Evolutionary conservation across 2,329 filamentous ascomycete species (phyloP), one percentile per base, ranked within the genome.

Genomic region (Zymoseptoria brevis): DNA sequence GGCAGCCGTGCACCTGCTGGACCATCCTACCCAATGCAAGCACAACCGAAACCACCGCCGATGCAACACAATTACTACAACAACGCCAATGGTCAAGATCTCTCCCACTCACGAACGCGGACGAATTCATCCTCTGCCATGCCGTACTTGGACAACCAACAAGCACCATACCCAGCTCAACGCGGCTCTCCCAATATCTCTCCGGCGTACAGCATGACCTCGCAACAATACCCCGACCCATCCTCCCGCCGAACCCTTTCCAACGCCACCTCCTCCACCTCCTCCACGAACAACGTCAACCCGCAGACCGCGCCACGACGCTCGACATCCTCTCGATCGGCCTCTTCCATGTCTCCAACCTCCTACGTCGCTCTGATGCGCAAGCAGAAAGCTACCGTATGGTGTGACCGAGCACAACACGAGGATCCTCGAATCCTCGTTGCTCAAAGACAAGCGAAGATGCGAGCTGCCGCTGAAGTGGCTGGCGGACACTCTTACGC

Each of bases 321-420:
- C 65, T 95, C 90, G 26, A 89, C 86, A 29, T 96, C 90, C 3
- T 88, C 88, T 55, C 86, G 90, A 68, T 95, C 90, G 21, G 69
- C 74, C 21, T 79, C 78, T 57, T 79, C 77, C 54, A 72, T 79
- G 16, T 82, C 83, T 62, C 77, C 87, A 1, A 81, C 81, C n/a
- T 87, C 90, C 64, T 99, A 99, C 75, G 94, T 99, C 55, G 92
- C 94, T 41, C 81, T 96, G n/a, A 87, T 99, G 77, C 86, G 94
- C 63, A 93, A 92, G 73, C 94, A 99, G 76, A 97, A 97, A 74
- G 94, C 91, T 30, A 99, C 94, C 0, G 94, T 99, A 4, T 99
- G 94, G 94, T 96, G 92, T 77, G 94, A 97, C 72, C 87, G 92
- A 57, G 84, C 93, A 8, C 94, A 99, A 73, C 86, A 89, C 62